Evolutionary conservation across 495 filamentous ascomycete species (phyloP).

Genomic region (Penicillium odoratum): DNA sequence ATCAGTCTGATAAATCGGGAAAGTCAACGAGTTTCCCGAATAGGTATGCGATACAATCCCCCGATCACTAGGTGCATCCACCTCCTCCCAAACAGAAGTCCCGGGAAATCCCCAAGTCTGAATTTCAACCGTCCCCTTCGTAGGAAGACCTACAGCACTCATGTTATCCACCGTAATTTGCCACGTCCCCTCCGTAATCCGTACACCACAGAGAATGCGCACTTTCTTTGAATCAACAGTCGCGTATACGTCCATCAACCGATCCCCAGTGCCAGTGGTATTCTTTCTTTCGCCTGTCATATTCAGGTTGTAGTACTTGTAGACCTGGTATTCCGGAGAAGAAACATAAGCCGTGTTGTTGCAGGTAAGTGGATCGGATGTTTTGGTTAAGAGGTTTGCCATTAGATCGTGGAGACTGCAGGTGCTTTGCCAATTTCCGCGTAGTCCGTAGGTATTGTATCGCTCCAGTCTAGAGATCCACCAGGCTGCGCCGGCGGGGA

Average conservation of each 20-base stretch:
- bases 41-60: conserved; percentile 32
- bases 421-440: conserved; percentile 41
- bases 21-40: conserved; percentile 30
- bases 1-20: conserved; percentile 36
- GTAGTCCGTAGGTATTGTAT: conserved; percentile 35
- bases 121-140: conserved; percentile 26
- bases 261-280: conserved; percentile 29
- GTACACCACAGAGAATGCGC: conserved; percentile 33
- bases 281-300: conserved; percentile 40
- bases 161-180: conserved; percentile 30
- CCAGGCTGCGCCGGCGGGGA: conserved; percentile 39
- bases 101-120: conserved; percentile 32
- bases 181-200: conserved; percentile 32
- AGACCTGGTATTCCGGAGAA: conserved; percentile 41
- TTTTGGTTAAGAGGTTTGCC: conserved; percentile 28
- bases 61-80: conserved; percentile 33
- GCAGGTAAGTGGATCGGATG: conserved; percentile 8
- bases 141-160: conserved; percentile 29
- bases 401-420: conserved; percentile 38
- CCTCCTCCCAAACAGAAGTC: conserved; percentile 15
- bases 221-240: conserved; percentile 23
- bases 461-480: conserved; percentile 42
- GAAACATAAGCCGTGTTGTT: conserved; percentile 31
- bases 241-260: conserved; percentile 39
- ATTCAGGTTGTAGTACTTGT: conserved; percentile 42